Evolutionary conservation across 1,284 basidiomycete genomes (phyloP), one percentile per base, ranked within the genome.

Genomic region (Ceratorhiza oryzae-sativae): DNA sequence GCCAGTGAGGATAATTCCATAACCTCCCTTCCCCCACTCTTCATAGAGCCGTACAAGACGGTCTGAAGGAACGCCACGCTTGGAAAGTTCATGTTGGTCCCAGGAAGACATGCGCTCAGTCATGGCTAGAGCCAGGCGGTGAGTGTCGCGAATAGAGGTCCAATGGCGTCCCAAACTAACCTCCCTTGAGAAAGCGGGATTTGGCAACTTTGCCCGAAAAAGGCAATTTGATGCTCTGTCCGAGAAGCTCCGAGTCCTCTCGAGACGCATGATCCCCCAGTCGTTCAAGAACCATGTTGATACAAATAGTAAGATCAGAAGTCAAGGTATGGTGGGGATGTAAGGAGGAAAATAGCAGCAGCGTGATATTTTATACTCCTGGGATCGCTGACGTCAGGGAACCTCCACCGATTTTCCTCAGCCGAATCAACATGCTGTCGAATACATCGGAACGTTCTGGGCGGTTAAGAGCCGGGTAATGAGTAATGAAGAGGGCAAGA

Each of bases 61-160:
- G 10, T 51, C 48, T 12, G 62, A 53, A 36, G 46, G 45, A 41
- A 65, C 30, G 23, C 62, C 62, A 1, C 62, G 62, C 25, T 51
- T 65, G 25, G 62, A 65, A 48, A 46, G 25, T n/a, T 65, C 62
- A 23, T 65, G 27, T 27, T 65, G 62, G 25, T 65, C 62, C 62
- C 62, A 65, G 20, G 62, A 65, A 30, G 62, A 48, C 62, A 65
- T 65, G 45, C 46, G 62, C 30, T 65, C 62, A 13, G 45, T 51
- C 27, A 51, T 32, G 15, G 62, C 62, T 65, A 36, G 12, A 23
- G 39, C 18, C 20, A 25, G 32, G 12, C 32, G 1, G 18, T 45
- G 15, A 45, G 42, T 45, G 42, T 8, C 42, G 42, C 18, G 9
- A 18, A 10, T 45, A 45, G 42, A 45, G 15, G n/a, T 45, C 18